These are phyloP conservation scores for Blastobotrys robertii DNA, from an alignment of 805 yeast genomes.

Conservation along the genomic window DNA sequence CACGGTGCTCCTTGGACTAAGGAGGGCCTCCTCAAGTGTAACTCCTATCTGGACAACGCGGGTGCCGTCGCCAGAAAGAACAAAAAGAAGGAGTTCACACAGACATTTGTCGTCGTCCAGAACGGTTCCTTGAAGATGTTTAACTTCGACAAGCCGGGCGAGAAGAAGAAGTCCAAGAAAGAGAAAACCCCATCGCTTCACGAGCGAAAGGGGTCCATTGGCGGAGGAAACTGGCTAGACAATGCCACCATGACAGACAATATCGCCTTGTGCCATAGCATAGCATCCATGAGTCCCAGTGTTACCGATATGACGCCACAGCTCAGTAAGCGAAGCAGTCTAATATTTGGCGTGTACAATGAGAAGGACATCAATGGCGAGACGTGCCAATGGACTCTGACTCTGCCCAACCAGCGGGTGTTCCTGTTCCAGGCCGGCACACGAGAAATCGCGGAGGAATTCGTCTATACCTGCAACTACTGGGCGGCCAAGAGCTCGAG, in stretches of 20 bases:
- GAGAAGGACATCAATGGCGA: constrained; percentile 15
- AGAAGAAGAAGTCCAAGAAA: too few relatives aligned
- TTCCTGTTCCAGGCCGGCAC: constrained; percentile 58
- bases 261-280: constrained; percentile 37
- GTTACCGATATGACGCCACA: background rate
- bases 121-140: constrained; percentile 43
- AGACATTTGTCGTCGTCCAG: constrained; percentile 53
- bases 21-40: constrained; percentile 47
- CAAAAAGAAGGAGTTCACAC: constrained; percentile 31
- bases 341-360: background rate
- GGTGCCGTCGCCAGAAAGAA: constrained; percentile 11
- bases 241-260: constrained; percentile 48
- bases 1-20: constrained; percentile 71
- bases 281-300: constrained; percentile 29
- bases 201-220: constrained; percentile 22
- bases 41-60: constrained; percentile 20
- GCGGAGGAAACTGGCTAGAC: constrained; percentile 62
- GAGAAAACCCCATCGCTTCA: too few relatives aligned
- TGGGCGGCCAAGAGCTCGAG: constrained; percentile 84
- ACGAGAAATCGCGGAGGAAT: constrained; percentile 54
- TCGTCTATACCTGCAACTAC: constrained; percentile 68
- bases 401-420: constrained; percentile 37
- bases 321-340: background rate
- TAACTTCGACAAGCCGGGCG: constrained; percentile 12
- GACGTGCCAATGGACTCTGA: constrained; percentile 41